phyloP scores from a whole-genome alignment of 2,329 filamentous ascomycete species.

The Didymella glomerata region DNA sequence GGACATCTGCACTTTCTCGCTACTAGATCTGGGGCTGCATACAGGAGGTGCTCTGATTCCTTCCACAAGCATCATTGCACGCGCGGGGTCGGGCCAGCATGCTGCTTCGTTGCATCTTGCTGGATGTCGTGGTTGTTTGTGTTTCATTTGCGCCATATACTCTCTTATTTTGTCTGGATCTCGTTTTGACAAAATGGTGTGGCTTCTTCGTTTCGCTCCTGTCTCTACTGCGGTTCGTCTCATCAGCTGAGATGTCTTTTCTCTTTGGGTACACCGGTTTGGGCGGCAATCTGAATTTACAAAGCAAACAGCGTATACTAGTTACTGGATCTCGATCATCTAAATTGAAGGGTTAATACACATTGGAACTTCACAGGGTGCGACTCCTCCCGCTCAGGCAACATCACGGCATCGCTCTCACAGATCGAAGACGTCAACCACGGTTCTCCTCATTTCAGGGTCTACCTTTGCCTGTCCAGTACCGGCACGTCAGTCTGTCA shows the following conservation, averaged over 20 bases:
- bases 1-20: slow-evolving; percentile 36
- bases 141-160: slow-evolving; percentile 28
- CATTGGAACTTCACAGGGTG: slow-evolving; percentile 15
- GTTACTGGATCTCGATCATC: slow-evolving; percentile 17
- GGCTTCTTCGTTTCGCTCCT: slow-evolving; percentile 23
- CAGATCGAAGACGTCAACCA: slow-evolving; percentile 11
- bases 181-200: slow-evolving; percentile 19
- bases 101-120: slow-evolving; percentile 37
- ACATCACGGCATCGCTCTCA: background rate
- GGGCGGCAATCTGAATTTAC: slow-evolving; percentile 32
- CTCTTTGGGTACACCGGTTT: slow-evolving; percentile 25
- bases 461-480: slow-evolving; percentile 2
- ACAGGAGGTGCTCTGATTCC: slow-evolving; percentile 37
- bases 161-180: slow-evolving; percentile 17
- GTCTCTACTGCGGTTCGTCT: slow-evolving; percentile 25
- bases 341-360: slow-evolving; percentile 25
- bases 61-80: slow-evolving; percentile 34
- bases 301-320: slow-evolving; percentile 29
- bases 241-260: slow-evolving; percentile 2
- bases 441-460: slow-evolving; percentile 11
- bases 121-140: slow-evolving; percentile 37
- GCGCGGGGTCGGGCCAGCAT: slow-evolving; percentile 32
- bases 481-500: slow-evolving; percentile 10
- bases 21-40: slow-evolving; percentile 41
- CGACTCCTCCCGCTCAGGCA: slow-evolving; percentile 2